These are phyloP conservation scores for Penicillium fuscoglaucum DNA, from an alignment of 2,329 filamentous ascomycete species.

Conservation along the genomic window DNA sequence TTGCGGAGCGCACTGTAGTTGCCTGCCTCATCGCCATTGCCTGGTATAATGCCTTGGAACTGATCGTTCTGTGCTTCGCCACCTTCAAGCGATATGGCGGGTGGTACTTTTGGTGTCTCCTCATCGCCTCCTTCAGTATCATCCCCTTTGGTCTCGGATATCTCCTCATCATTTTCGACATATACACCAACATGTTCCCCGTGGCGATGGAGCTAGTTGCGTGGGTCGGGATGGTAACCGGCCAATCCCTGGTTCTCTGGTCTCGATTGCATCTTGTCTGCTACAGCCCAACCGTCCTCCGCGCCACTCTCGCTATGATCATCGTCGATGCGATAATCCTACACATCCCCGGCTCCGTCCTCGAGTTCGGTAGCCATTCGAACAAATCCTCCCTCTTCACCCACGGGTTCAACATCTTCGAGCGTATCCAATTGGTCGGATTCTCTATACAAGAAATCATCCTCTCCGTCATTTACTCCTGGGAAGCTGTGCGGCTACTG, in stretches of 20 bases:
- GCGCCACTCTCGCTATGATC: slow-evolving; percentile 46
- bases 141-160: slow-evolving; percentile 49
- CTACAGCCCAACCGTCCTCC: slow-evolving; percentile 36
- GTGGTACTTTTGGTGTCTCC: slow-evolving; percentile 52
- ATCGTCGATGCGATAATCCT: slow-evolving; percentile 45
- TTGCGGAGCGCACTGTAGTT: slow-evolving; percentile 17
- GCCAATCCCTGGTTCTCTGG: slow-evolving; percentile 51
- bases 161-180: slow-evolving; percentile 46
- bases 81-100: slow-evolving; percentile 49
- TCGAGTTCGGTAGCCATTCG: slow-evolving; percentile 44
- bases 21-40: slow-evolving; percentile 43
- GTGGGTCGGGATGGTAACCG: slow-evolving; percentile 51
- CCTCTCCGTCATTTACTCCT: slow-evolving; percentile 54
- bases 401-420: slow-evolving; percentile 46
- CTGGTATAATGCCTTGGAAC: slow-evolving; percentile 52
- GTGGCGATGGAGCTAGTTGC: slow-evolving; percentile 45
- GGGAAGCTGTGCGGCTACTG: slow-evolving; percentile 52
- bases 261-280: slow-evolving; percentile 51
- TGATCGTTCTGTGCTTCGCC: slow-evolving; percentile 48
- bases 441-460: slow-evolving; percentile 58
- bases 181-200: slow-evolving; percentile 36
- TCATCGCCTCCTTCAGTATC: slow-evolving; percentile 46
- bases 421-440: slow-evolving; percentile 55
- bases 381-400: slow-evolving; percentile 25
- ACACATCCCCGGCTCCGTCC: slow-evolving; percentile 43